Evolutionary conservation across 202 grass and related monocot genomes (phyloP).

Genomic region (Dendrocalamus latiflorus): DNA sequence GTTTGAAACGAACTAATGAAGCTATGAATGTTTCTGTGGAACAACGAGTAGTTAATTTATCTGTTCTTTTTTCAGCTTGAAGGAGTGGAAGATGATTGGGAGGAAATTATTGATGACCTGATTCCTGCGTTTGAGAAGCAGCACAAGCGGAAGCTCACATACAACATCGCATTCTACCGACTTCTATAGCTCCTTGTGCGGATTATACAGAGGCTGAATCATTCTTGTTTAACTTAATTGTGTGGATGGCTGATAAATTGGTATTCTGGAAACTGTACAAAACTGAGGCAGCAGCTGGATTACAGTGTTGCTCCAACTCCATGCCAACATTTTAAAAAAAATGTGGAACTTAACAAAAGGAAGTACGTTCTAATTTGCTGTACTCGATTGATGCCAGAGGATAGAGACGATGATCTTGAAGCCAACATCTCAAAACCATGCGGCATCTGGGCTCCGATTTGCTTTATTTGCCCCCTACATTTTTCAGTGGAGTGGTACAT

Average conservation of each 20-base stretch:
- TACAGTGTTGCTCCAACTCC: not conserved
- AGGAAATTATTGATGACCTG: conserved; percentile 78
- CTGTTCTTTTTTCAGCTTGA: conserved; percentile 40
- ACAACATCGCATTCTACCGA: conserved; percentile 79
- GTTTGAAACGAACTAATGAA: not conserved
- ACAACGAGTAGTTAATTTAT: not conserved
- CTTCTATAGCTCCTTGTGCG: too few species aligned
- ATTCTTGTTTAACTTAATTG: not conserved
- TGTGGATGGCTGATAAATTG: not conserved
- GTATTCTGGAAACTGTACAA: not conserved
- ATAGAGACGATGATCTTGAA: not conserved
- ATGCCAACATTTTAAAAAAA: not conserved
- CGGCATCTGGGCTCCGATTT: not conserved
- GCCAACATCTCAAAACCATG: not conserved
- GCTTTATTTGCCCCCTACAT: not conserved
- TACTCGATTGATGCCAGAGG: not conserved
- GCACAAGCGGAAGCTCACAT: conserved; percentile 74
- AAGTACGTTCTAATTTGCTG: not conserved
- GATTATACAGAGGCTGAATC: not conserved
- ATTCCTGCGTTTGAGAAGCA: conserved; percentile 74
- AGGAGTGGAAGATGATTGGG: conserved; percentile 58
- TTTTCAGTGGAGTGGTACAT: not conserved
- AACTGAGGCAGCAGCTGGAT: not conserved
- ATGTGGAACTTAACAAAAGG: not conserved
- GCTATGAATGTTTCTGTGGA: not conserved